phyloP scores from a whole-genome alignment of 2,329 filamentous ascomycete species.

The Rutstroemia sydowiana region DNA sequence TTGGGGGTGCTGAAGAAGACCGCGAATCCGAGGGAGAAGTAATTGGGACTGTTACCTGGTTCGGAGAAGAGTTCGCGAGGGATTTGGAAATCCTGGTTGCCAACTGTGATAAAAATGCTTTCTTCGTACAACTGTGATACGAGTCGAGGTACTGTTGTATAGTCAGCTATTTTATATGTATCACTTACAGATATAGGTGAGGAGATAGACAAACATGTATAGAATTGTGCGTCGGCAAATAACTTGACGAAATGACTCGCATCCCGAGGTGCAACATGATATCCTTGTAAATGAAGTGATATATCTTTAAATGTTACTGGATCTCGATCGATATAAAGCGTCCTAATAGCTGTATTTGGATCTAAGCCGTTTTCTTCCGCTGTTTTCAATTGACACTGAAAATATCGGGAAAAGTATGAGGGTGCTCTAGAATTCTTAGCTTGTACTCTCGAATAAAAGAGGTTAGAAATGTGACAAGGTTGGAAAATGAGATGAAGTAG shows the following conservation, averaged over 20 bases:
- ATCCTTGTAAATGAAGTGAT: constrained; percentile 82
- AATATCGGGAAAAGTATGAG: constrained; percentile 94
- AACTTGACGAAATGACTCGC: constrained; percentile 84
- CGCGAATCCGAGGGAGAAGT: constrained; percentile 85
- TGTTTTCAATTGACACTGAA: constrained; percentile 68
- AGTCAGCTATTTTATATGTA: no score
- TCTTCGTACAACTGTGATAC: constrained; percentile 88
- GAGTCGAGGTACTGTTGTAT: constrained; percentile 65
- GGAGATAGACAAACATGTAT: constrained; percentile 54
- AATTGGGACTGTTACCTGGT: constrained; percentile 89
- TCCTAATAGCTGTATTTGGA: constrained; percentile 47
- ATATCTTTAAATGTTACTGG: constrained; percentile 85
- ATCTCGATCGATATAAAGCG: constrained; percentile 92
- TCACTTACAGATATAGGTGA: background rate
- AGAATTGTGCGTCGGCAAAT: constrained; percentile 94
- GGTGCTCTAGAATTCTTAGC: constrained; percentile 64
- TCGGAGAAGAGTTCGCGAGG: constrained; percentile 78
- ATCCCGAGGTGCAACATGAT: constrained; percentile 75
- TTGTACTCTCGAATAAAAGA: constrained; percentile 1
- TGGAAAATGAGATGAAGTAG: no score
- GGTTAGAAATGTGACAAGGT: no score
- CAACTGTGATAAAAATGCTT: constrained; percentile 87
- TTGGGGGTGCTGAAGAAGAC: constrained; percentile 76
- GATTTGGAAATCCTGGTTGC: constrained; percentile 80
- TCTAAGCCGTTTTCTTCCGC: constrained; percentile 44